Evolutionary conservation across 352 stramenopile genomes (phyloP).

Genomic region (Phytophthora cajani): DNA sequence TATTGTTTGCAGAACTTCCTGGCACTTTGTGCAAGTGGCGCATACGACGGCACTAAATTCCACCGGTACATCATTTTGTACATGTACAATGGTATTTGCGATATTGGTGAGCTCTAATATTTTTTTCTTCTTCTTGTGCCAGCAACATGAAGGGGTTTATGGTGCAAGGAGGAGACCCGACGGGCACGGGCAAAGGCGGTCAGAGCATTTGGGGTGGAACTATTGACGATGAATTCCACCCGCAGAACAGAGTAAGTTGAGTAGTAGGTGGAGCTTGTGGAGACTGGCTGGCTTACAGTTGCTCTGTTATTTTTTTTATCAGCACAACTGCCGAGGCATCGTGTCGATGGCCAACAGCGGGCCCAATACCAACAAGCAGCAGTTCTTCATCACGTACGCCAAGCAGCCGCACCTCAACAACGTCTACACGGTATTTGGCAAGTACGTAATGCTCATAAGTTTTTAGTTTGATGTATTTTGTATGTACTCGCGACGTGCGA

Average conservation of each 20-base stretch:
- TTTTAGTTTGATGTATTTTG: too few species aligned
- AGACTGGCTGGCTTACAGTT: neutral
- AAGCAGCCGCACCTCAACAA: conserved; percentile 98
- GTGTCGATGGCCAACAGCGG: conserved; percentile 94
- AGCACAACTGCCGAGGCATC: conserved; percentile 91
- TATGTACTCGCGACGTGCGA: conserved; percentile 24
- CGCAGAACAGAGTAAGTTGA: conserved; percentile 70
- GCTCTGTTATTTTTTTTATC: conserved; percentile 3
- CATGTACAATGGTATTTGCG: neutral
- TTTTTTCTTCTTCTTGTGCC: neutral
- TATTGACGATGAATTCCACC: conserved; percentile 94
- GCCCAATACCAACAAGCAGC: conserved; percentile 93
- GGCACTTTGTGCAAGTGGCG: conserved; percentile 92
- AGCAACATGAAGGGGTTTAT: conserved; percentile 92
- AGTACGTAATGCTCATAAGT: conserved; percentile 55
- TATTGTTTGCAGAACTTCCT: conserved; percentile 94
- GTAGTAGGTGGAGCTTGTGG: neutral
- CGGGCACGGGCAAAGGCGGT: conserved; percentile 90
- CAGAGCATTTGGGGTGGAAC: conserved; percentile 91
- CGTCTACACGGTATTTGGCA: conserved; percentile 97
- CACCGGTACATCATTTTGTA: conserved; percentile 66
- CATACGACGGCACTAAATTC: conserved; percentile 92
- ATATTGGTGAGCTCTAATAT: neutral
- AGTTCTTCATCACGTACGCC: conserved; percentile 99
- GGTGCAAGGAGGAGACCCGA: conserved; percentile 90